Conservation (phyloP, 1,284 basidiomycete genomes). For the Ustilago loliicola region DNA sequence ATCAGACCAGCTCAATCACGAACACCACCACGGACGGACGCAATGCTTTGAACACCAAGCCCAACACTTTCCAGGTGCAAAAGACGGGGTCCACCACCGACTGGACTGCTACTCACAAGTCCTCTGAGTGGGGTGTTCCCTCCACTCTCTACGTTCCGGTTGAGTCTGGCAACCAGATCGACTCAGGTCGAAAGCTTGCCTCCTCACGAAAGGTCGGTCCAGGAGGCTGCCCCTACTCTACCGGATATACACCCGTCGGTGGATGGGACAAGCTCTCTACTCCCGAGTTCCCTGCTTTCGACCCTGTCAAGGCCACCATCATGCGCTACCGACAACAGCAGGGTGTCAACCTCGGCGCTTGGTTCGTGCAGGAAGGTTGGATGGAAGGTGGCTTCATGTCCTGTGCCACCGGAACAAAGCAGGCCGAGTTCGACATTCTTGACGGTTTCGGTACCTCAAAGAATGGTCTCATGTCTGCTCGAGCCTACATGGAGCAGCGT, state of each 20-base stretch:
- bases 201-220: slow-evolving; percentile 55
- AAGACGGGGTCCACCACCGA: slow-evolving; percentile 27
- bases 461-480: slow-evolving; percentile 72
- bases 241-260: slow-evolving; percentile 61
- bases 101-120: slow-evolving; percentile 38
- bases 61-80: slow-evolving; percentile 48
- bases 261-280: slow-evolving; percentile 54
- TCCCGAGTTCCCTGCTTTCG: slow-evolving; percentile 60
- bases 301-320: slow-evolving; percentile 63
- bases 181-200: slow-evolving; percentile 36
- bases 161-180: slow-evolving; percentile 26
- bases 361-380: slow-evolving; percentile 82
- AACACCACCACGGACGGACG: slow-evolving; percentile 11
- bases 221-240: slow-evolving; percentile 59
- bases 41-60: slow-evolving; percentile 26
- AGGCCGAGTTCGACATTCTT: slow-evolving; percentile 73
- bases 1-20: slow-evolving; percentile 19
- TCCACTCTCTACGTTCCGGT: slow-evolving; percentile 58
- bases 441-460: slow-evolving; percentile 75
- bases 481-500: slow-evolving; percentile 76
- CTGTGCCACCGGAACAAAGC: slow-evolving; percentile 76
- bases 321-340: slow-evolving; percentile 67
- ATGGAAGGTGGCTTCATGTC: slow-evolving; percentile 80
- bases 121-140: slow-evolving; percentile 58
- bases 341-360: slow-evolving; percentile 62